A percentile compares a stretch with the other conserved stretches of the same genome.
Conservation (phyloP, 2,329 filamentous ascomycete species). For the Fusarium nodosum region DNA sequence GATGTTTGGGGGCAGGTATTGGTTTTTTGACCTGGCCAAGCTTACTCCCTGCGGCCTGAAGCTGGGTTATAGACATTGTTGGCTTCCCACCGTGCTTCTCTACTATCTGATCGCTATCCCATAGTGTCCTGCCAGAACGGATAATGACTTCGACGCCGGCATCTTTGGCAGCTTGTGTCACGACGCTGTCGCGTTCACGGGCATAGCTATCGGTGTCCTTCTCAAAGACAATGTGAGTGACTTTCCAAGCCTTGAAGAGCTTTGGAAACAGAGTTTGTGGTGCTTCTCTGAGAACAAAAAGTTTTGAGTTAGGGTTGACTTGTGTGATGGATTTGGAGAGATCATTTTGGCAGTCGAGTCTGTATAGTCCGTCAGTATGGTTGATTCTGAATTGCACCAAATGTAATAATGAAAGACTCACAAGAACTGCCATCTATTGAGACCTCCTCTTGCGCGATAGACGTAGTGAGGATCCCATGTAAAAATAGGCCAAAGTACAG, state of each 20-base stretch:
- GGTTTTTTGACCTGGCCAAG: conserved; percentile 73
- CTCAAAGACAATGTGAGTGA: conserved; percentile 83
- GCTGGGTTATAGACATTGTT: conserved; percentile 79
- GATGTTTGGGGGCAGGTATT: conserved; percentile 67
- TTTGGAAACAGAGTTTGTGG: conserved; percentile 80
- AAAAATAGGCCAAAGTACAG: conserved; percentile 80
- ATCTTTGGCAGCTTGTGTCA: conserved; percentile 70
- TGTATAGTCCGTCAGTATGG: conserved; percentile 47
- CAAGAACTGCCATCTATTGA: conserved; percentile 82
- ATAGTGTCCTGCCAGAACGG: conserved; percentile 75
- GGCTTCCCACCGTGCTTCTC: conserved; percentile 75
- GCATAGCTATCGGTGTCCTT: conserved; percentile 83
- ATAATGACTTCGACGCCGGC: conserved; percentile 78
- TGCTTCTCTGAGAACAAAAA: conserved; percentile 79
- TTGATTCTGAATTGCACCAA: accelerated
- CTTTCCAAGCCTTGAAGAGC: conserved; percentile 78
- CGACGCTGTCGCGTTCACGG: conserved; percentile 70
- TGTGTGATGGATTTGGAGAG: conserved; percentile 75
- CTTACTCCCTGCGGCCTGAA: conserved; percentile 73
- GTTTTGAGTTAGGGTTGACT: conserved; percentile 77
- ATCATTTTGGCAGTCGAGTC: conserved; percentile 79
- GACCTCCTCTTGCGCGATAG: conserved; percentile 76
- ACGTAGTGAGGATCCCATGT: conserved; percentile 88
- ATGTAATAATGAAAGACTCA: conserved; percentile 48
- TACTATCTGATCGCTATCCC: conserved; percentile 79